These are phyloP conservation scores for Monosporozyma aquatica DNA, from an alignment of 805 yeast genomes.

Conservation along the genomic window DNA sequence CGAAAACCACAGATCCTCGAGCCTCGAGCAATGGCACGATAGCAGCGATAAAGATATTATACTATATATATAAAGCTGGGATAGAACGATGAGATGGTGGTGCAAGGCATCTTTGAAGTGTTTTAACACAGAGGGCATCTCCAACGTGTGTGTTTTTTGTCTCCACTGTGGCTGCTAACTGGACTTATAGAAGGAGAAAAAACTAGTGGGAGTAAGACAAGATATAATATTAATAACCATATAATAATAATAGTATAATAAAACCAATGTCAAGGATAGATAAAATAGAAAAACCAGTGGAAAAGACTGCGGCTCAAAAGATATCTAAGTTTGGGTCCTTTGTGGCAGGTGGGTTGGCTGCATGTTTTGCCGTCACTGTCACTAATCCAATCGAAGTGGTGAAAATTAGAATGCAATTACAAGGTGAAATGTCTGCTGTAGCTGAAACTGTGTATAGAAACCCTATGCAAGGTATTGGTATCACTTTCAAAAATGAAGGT, in stretches of 20 bases:
- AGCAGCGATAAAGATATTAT: too few relatives aligned
- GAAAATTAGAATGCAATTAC: constrained; percentile 93
- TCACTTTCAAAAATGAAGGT: constrained; percentile 76
- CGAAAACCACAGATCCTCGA: background rate
- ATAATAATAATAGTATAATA: background rate
- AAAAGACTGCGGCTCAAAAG: constrained; percentile 45
- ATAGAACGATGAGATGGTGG: too few relatives aligned
- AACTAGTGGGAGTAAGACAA: too few relatives aligned
- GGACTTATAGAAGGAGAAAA: too few relatives aligned
- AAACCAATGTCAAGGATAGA: constrained; percentile 2
- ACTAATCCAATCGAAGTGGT: constrained; percentile 94
- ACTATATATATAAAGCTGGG: too few relatives aligned
- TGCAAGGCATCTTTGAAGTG: too few relatives aligned
- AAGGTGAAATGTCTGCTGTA: constrained; percentile 70
- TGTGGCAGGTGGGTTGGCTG: constrained; percentile 86
- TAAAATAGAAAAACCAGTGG: constrained; percentile 9
- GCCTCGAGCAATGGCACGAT: too few relatives aligned
- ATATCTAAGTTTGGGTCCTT: constrained; percentile 70
- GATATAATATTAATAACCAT: background rate
- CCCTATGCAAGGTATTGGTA: constrained; percentile 72
- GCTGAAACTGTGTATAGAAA: constrained; percentile 60
- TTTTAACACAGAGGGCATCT: too few relatives aligned
- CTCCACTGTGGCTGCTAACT: too few relatives aligned
- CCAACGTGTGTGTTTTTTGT: too few relatives aligned
- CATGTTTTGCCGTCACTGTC: constrained; percentile 95